These are phyloP conservation scores for Ogataea trehalophila DNA, from an alignment of 805 yeast species.

Conservation along the genomic window DNA sequence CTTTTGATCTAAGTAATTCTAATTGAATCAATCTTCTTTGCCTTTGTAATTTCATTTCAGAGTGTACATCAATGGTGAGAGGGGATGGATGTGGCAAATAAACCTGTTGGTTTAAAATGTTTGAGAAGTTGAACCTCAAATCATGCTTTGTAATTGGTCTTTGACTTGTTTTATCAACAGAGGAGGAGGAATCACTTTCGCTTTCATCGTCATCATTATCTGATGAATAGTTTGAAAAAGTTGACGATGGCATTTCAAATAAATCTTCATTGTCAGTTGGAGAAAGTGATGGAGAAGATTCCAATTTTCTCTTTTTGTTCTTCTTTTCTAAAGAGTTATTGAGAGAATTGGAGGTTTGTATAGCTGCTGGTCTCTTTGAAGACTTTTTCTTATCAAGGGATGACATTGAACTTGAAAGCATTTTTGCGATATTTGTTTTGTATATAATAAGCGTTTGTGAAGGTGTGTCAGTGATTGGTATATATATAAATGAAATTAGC, in stretches of 20 bases:
- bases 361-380: not conserved
- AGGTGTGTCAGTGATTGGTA: too few species aligned
- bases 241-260: not conserved
- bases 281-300: not conserved
- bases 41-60: slow-evolving; percentile 29
- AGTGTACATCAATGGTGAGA: slow-evolving; percentile 20
- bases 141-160: slow-evolving; percentile 16
- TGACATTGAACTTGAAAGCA: not conserved
- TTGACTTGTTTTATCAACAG: not conserved
- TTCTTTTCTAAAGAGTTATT: not conserved
- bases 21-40: slow-evolving; percentile 27
- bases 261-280: not conserved
- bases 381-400: not conserved
- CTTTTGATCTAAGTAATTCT: slow-evolving; percentile 18
- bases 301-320: slow-evolving; percentile 4
- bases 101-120: slow-evolving; percentile 22
- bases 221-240: not conserved
- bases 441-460: not conserved
- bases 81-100: slow-evolving; percentile 22
- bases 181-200: slow-evolving; percentile 1
- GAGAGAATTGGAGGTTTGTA: too few species aligned
- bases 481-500: too few species aligned
- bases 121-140: slow-evolving; percentile 22
- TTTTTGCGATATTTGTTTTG: too few species aligned
- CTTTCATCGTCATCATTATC: slow-evolving; percentile 4